A percentile compares a stretch with the other conserved stretches of the same genome.
phyloP scores from a whole-genome alignment of 176 grass and related monocot genomes.

The Miscanthus lutarioriparius region DNA sequence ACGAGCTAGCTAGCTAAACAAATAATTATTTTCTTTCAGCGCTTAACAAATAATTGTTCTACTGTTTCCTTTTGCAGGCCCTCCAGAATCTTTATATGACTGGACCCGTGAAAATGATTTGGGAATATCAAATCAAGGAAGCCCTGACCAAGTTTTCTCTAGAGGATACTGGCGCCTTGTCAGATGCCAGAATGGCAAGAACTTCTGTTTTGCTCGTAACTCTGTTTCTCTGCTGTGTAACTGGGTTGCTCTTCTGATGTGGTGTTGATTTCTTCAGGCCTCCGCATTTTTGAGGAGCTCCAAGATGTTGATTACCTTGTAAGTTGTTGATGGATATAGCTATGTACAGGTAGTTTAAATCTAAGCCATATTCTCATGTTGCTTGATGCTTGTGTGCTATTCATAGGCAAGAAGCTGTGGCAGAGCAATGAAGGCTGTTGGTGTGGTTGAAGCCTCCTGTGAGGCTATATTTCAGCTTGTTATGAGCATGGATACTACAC shows the following conservation, averaged over 20 bases:
- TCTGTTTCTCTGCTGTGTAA: constrained; percentile 24
- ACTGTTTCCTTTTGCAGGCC: constrained; percentile 57
- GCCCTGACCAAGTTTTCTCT: constrained; percentile 83
- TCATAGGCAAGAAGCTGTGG: constrained; percentile 89
- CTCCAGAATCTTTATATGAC: constrained; percentile 83
- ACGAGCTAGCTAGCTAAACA: background rate
- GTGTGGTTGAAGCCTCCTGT: constrained; percentile 89
- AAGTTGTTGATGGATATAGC: constrained; percentile 53
- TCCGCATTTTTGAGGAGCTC: constrained; percentile 98
- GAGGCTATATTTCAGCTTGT: constrained; percentile 97
- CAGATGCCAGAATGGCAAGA: constrained; percentile 96
- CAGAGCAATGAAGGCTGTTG: constrained; percentile 98
- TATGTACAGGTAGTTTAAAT: constrained; percentile 36
- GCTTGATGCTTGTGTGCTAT: constrained; percentile 39
- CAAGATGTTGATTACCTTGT: constrained; percentile 96
- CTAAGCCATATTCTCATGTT: constrained; percentile 37
- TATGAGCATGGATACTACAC: constrained; percentile 92
- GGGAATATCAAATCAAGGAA: constrained; percentile 59
- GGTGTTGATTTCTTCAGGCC: constrained; percentile 54
- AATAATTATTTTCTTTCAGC: constrained; percentile 12
- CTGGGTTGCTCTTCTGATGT: constrained; percentile 14
- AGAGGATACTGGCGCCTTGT: constrained; percentile 96
- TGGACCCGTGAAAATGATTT: constrained; percentile 85
- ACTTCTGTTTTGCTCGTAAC: constrained; percentile 25
- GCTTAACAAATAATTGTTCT: constrained; percentile 27